Percentiles rank a stretch among this genome's conserved stretches.
phyloP scores from a whole-genome alignment of 2,329 filamentous ascomycete species.

The Pseudogymnoascus sp. region DNA sequence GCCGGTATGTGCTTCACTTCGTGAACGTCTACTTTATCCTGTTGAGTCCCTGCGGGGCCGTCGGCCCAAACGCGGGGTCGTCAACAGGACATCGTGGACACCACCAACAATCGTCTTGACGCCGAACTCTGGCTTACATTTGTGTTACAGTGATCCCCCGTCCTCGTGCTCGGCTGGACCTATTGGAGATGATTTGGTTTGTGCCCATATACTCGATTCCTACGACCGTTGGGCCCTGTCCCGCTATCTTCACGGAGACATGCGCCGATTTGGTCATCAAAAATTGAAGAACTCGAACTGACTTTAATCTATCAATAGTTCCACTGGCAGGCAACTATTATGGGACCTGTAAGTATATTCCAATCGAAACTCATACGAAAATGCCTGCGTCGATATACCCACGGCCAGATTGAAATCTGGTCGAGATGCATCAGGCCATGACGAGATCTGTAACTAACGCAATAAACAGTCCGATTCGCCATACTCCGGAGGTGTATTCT shows the following conservation, averaged over 20 bases:
- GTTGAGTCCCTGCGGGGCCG: constrained; percentile 21
- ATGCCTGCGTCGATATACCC: neutral
- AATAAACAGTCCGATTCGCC: constrained; percentile 73
- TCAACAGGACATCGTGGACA: constrained; percentile 28
- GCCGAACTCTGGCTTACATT: constrained; percentile 16
- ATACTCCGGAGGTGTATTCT: constrained; percentile 98
- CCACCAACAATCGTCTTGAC: constrained; percentile 13
- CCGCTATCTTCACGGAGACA: neutral
- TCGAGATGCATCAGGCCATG: neutral
- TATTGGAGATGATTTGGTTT: constrained; percentile 94
- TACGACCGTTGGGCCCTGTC: constrained; percentile 1
- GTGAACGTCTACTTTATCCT: neutral
- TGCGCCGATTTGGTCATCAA: constrained; percentile 5
- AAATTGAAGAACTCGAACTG: constrained; percentile 23
- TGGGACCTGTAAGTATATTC: constrained; percentile 79
- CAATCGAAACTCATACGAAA: constrained; percentile 19
- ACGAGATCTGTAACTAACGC: constrained; percentile 18
- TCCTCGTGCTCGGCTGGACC: constrained; percentile 98
- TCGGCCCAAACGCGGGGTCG: constrained; percentile 25
- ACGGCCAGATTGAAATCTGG: neutral
- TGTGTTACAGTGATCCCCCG: constrained; percentile 71
- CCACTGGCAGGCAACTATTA: constrained; percentile 99
- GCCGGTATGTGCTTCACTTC: constrained; percentile 55
- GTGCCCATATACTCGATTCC: constrained; percentile 31
- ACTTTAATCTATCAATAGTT: constrained; percentile 53